phyloP scores from a whole-genome alignment of 345 rosid genomes.

The Brassica rapa region DNA sequence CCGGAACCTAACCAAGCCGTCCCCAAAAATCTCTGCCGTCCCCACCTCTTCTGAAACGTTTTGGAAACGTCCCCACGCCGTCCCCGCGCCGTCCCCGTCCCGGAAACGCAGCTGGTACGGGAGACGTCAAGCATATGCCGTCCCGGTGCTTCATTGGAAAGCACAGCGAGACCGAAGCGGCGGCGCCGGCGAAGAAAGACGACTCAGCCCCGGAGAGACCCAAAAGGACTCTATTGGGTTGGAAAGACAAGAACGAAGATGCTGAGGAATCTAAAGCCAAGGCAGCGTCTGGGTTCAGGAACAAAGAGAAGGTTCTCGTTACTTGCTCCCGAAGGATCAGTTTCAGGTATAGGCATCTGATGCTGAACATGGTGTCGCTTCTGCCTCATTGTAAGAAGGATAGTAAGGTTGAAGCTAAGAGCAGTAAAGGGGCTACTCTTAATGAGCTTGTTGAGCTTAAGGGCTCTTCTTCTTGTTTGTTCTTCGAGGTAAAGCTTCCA shows the following conservation, averaged over 20 bases:
- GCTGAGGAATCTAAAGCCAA: constrained; percentile 33
- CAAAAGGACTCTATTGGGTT: constrained; percentile 72
- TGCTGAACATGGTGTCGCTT: constrained; percentile 90
- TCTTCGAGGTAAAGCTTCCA: constrained; percentile 70
- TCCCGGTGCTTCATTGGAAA: too few species aligned
- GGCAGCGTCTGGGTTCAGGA: constrained; percentile 53
- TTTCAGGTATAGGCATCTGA: constrained; percentile 96
- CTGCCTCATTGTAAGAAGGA: constrained; percentile 96
- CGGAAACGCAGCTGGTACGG: too few species aligned
- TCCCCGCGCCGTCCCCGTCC: too few species aligned
- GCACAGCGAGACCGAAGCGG: constrained; percentile 56
- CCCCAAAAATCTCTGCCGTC: too few species aligned
- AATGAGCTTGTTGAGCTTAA: constrained; percentile 89
- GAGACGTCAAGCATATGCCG: too few species aligned
- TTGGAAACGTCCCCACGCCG: too few species aligned
- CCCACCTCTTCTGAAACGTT: too few species aligned
- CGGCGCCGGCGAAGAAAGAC: constrained; percentile 51
- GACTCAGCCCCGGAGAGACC: constrained; percentile 64
- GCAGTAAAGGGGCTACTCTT: constrained; percentile 73
- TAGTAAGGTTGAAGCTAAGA: constrained; percentile 81
- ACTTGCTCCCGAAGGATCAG: constrained; percentile 93
- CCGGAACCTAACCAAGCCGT: too few species aligned
- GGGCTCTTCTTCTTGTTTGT: constrained; percentile 81
- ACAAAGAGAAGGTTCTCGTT: constrained; percentile 90
- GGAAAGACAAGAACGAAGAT: constrained; percentile 66